Evolutionary conservation across 140 eudicot genomes (phyloP), one percentile per base, ranked within the genome.

Genomic region (Ambrosia hybrid): DNA sequence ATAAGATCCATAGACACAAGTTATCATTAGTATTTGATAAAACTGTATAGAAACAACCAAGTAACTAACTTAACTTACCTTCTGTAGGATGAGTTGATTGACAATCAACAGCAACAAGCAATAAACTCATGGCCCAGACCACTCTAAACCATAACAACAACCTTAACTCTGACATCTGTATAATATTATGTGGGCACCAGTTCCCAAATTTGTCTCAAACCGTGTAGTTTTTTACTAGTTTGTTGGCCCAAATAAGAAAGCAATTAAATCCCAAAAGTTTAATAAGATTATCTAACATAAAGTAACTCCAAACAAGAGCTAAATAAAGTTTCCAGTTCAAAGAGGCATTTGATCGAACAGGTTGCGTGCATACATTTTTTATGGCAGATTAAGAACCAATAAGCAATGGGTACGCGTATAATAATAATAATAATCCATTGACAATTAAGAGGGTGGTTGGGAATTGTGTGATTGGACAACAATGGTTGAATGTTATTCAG

Each of bases 21-120:
- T 45, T 65, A 78, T 38, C 68, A 37, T 21, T 45, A 71, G 72
- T n/a, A 61, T 55, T 43, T 9, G 48, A 74, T 41, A 30, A 30
- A 30, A 30, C 34, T 21, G 1, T 21, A 21, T 21, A 21, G 26
- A 21, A 21, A 21, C 26, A 21, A 21, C 26, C 26, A 21, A 65
- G 13, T 30, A 45, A 46, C 37, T 26, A 64, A 14, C 51, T 45
- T 26, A 64, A 14, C 51, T 65, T 69, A 84, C 97, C 97, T 91
- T 91, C 97, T 0, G 55, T 52, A 26, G 93, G 96, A 71, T 84
- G 77, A 36, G 96, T 88, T 49, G 70, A 30, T 60, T 87, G 87
- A 67, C 85, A 15, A 13, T 80, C 74, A 1, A 75, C 83, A 73
- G 73, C 80, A 17, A 70, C 79, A 72, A 86, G 73, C 82, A 82